phyloP scores from a whole-genome alignment of 148 eudicot genomes.

The Bassia scoparia region DNA sequence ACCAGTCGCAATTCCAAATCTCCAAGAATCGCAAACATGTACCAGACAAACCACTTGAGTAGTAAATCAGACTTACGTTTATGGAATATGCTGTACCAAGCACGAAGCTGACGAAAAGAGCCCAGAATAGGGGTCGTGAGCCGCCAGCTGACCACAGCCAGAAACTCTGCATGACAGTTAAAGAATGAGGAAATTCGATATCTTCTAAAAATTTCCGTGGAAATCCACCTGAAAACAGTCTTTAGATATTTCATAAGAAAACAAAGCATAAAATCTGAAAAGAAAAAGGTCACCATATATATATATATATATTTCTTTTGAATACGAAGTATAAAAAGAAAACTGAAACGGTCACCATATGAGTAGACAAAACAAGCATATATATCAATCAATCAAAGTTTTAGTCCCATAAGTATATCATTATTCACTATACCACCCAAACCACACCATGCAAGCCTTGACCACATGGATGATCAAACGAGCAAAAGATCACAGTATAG shows the following conservation, averaged over 20 bases:
- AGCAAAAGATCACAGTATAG: background rate
- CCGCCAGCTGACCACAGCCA: constrained; percentile 74
- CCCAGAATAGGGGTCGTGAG: constrained; percentile 93
- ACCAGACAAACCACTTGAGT: background rate
- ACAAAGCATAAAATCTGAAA: no score
- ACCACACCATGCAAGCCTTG: background rate
- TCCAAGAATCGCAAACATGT: constrained; percentile 9
- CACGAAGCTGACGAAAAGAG: constrained; percentile 78
- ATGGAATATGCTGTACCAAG: constrained; percentile 97
- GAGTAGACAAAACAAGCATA: background rate
- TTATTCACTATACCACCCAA: no score
- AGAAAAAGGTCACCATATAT: no score
- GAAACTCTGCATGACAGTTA: constrained; percentile 61
- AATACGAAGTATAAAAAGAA: no score
- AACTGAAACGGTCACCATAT: no score
- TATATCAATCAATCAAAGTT: no score
- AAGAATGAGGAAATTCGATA: background rate
- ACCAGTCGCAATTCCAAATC: no score
- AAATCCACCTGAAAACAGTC: background rate
- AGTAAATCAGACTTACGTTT: constrained; percentile 52
- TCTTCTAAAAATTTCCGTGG: background rate
- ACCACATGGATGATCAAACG: background rate
- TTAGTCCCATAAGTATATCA: no score
- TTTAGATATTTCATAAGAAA: background rate
- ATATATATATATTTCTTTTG: no score